Conservation (phyloP, 805 yeast genomes). For the Lipomyces orientalis region DNA sequence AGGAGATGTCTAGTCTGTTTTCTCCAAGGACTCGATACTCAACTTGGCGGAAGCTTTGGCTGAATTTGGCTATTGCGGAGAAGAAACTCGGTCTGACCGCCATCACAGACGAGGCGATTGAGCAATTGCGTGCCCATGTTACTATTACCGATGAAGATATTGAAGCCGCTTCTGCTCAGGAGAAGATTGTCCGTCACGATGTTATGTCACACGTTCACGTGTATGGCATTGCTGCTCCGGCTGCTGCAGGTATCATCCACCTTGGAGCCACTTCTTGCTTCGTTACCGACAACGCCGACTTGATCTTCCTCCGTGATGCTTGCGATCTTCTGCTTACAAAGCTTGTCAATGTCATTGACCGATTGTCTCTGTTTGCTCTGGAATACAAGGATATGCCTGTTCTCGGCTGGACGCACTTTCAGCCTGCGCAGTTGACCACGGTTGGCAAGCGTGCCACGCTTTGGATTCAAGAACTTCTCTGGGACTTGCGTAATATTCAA, state of each 20-base stretch:
- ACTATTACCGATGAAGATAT: conserved; percentile 92
- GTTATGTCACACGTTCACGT: conserved; percentile 99
- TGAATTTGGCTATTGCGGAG: conserved; percentile 93
- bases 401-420: conserved; percentile 99
- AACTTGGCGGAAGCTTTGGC: conserved; percentile 98
- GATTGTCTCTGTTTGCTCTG: conserved; percentile 84
- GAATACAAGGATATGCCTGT: conserved; percentile 95
- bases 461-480: conserved; percentile 96
- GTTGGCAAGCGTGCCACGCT: conserved; percentile 97
- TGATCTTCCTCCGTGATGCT: conserved; percentile 95
- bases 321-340: conserved; percentile 92
- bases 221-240: conserved; percentile 90
- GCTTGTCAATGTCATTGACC: conserved; percentile 91
- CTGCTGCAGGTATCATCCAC: conserved; percentile 97
- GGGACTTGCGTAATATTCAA: conserved; percentile 95
- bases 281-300: conserved; percentile 97
- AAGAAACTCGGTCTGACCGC: conserved; percentile 84
- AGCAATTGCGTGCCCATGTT: conserved; percentile 78
- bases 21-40: conserved; percentile 92
- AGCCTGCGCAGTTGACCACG: conserved; percentile 98
- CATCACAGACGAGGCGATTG: conserved; percentile 89
- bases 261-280: conserved; percentile 98
- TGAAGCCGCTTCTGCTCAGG: conserved; percentile 85
- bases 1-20: conserved; percentile 93
- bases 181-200: conserved; percentile 97